These are phyloP conservation scores for Trametes elegans DNA, from an alignment of 768 basidiomycete species.

Conservation along the genomic window DNA sequence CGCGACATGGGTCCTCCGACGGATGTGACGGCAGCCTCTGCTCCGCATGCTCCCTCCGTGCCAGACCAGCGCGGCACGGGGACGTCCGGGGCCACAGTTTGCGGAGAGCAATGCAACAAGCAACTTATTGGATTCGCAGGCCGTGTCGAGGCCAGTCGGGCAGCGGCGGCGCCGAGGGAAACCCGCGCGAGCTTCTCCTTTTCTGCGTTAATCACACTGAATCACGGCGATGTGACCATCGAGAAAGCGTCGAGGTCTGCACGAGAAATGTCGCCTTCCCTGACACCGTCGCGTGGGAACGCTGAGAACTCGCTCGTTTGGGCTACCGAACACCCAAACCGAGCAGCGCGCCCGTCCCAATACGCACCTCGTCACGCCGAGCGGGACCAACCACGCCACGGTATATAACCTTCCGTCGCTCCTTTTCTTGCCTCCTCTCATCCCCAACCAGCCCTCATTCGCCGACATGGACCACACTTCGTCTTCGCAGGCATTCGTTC, in stretches of 20 bases:
- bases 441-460: conserved; percentile 9
- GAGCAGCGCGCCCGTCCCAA: conserved; percentile 4
- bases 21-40: background rate
- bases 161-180: conserved; percentile 8
- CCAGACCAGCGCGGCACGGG: background rate
- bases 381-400: conserved; percentile 1
- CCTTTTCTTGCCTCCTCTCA: conserved; percentile 2
- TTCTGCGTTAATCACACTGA: conserved; percentile 13
- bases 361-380: conserved; percentile 11
- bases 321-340: conserved; percentile 14
- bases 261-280: conserved; percentile 2
- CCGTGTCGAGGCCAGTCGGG: background rate
- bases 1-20: background rate
- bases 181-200: background rate
- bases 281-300: conserved; percentile 18
- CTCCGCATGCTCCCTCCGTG: background rate
- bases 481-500: conserved; percentile 23
- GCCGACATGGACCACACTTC: conserved; percentile 23
- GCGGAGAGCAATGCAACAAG: background rate
- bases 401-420: conserved; percentile 13
- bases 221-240: conserved; percentile 21
- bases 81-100: background rate
- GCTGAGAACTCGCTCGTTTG: conserved; percentile 13
- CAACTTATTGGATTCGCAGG: conserved; percentile 2
- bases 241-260: conserved; percentile 9